A percentile compares a stretch with the other conserved stretches of the same genome.
Conservation (phyloP, 192 early-diverging fungal species). For the Pecoramyces ruminantium region DNA sequence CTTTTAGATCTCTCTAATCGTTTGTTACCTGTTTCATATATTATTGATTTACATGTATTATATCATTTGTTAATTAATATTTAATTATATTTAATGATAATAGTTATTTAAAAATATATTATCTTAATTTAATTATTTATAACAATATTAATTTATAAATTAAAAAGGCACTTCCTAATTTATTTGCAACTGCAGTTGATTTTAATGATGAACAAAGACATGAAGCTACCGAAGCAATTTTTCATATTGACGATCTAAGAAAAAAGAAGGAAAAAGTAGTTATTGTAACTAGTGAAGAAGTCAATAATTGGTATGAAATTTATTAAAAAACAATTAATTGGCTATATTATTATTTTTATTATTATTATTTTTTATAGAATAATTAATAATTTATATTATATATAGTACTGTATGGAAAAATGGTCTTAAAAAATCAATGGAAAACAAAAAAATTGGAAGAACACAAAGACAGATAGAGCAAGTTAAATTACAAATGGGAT, state of each 20-base stretch:
- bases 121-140: too few relatives aligned
- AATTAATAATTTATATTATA: too few relatives aligned
- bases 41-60: conserved; percentile 26
- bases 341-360: too few relatives aligned
- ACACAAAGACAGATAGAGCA: conserved; percentile 26
- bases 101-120: too few relatives aligned
- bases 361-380: too few relatives aligned
- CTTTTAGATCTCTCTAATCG: conserved; percentile 53
- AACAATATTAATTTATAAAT: not conserved
- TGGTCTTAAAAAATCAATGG: not conserved
- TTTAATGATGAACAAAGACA: conserved; percentile 67
- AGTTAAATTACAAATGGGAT: conserved; percentile 32
- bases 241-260: conserved; percentile 50
- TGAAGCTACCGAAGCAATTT: conserved; percentile 50
- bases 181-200: conserved; percentile 56
- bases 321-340: too few relatives aligned
- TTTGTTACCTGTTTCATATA: conserved; percentile 39
- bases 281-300: not conserved
- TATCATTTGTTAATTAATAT: too few relatives aligned
- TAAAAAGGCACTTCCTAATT: conserved; percentile 42
- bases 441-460: not conserved
- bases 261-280: conserved; percentile 14
- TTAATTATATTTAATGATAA: too few relatives aligned
- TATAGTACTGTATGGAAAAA: not conserved
- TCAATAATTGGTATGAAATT: not conserved